Evolutionary conservation across 2,329 filamentous ascomycete genomes (phyloP).

Genomic region (Aspergillus thermomutatus): DNA sequence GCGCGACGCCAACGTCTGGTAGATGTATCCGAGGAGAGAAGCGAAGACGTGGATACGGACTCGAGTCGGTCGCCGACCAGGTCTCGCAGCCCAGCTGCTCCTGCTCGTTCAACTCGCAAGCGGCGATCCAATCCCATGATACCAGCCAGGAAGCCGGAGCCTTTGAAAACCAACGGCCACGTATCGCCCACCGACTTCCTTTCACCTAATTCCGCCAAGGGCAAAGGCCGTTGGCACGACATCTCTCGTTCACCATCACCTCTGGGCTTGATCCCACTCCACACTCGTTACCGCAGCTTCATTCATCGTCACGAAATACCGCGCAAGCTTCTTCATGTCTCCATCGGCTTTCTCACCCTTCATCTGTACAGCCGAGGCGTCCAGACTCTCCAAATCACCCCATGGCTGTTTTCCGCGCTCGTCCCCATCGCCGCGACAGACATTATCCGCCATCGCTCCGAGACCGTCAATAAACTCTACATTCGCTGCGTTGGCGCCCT

Average conservation of each 20-base stretch:
- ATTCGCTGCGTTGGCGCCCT: slow-evolving; percentile 80
- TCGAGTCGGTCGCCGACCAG: slow-evolving; percentile 61
- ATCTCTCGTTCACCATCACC: slow-evolving; percentile 90
- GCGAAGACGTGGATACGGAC: slow-evolving; percentile 52
- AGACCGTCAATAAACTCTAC: slow-evolving; percentile 80
- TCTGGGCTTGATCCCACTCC: slow-evolving; percentile 90
- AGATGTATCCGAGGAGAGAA: slow-evolving; percentile 44
- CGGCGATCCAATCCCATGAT: slow-evolving; percentile 42
- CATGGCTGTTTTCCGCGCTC: slow-evolving; percentile 74
- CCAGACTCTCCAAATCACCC: slow-evolving; percentile 74
- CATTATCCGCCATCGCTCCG: slow-evolving; percentile 75
- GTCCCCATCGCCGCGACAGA: slow-evolving; percentile 82
- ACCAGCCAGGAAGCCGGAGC: slow-evolving; percentile 38
- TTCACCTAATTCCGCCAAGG: slow-evolving; percentile 42
- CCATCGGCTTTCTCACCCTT: slow-evolving; percentile 90
- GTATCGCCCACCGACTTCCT: slow-evolving; percentile 37
- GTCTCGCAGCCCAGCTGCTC: slow-evolving; percentile 44
- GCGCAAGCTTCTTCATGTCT: slow-evolving; percentile 87
- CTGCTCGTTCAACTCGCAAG: slow-evolving; percentile 42
- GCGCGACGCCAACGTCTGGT: slow-evolving; percentile 54
- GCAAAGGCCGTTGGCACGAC: slow-evolving; percentile 72
- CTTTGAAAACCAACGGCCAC: slow-evolving; percentile 33
- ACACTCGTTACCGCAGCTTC: slow-evolving; percentile 84
- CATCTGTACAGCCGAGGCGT: slow-evolving; percentile 78
- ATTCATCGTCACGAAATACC: slow-evolving; percentile 97